Conservation (phyloP, 768 basidiomycete species). For the Phanerochaete carnosa region DNA sequence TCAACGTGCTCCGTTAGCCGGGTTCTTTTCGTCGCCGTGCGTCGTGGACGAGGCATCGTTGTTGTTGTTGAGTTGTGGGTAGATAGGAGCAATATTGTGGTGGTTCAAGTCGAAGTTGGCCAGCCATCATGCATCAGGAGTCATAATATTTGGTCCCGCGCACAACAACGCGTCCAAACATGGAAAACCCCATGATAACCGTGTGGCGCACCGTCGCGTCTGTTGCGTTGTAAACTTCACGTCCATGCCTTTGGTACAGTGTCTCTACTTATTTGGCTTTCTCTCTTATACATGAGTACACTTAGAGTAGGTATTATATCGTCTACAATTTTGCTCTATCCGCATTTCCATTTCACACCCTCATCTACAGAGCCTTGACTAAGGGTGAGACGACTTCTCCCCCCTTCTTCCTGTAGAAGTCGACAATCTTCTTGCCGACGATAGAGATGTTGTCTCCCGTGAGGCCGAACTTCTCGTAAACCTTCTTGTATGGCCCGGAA, state of each 20-base stretch:
- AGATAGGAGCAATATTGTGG: too few relatives aligned
- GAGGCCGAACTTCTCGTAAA: constrained; percentile 89
- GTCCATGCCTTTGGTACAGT: too few relatives aligned
- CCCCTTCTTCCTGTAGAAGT: constrained; percentile 83
- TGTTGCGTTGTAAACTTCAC: too few relatives aligned
- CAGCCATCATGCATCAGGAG: too few relatives aligned
- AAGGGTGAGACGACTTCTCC: constrained; percentile 70
- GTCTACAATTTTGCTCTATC: background rate
- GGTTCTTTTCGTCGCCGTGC: background rate
- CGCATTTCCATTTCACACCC: background rate
- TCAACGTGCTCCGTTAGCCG: background rate
- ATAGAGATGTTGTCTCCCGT: constrained; percentile 76
- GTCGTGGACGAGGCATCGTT: background rate
- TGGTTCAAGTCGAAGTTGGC: too few relatives aligned
- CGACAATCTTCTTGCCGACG: constrained; percentile 82
- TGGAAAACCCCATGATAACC: too few relatives aligned
- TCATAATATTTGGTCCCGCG: too few relatives aligned
- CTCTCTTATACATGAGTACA: background rate
- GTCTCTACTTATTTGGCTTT: background rate
- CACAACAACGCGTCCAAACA: too few relatives aligned
- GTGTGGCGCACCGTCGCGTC: too few relatives aligned
- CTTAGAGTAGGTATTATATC: background rate
- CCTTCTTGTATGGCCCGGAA: constrained; percentile 85
- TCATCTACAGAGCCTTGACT: constrained; percentile 59
- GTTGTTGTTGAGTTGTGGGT: background rate